These are phyloP conservation scores for Bimuria novae-zelandiae DNA, from an alignment of 2,329 filamentous ascomycete species.

Conservation along the genomic window DNA sequence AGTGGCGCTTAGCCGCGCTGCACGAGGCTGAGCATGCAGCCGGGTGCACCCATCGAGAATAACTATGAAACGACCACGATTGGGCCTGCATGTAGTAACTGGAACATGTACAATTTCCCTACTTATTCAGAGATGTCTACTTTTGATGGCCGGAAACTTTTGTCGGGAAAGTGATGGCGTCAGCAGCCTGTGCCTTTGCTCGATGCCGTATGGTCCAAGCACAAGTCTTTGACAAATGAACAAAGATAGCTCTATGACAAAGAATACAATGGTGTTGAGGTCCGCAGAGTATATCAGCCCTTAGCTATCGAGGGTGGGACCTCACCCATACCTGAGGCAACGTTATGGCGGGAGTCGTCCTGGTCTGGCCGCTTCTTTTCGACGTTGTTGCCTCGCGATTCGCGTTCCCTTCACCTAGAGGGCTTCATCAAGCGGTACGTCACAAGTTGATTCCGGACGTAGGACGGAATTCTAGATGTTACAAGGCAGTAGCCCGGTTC, in stretches of 20 bases:
- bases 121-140: background rate
- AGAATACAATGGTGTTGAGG: background rate
- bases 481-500: too few species aligned
- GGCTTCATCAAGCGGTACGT: too few species aligned
- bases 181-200: background rate
- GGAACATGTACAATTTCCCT: background rate
- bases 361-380: too few species aligned
- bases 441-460: too few species aligned
- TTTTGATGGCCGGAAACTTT: background rate
- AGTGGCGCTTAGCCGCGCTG: constrained; percentile 11
- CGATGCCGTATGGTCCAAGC: background rate
- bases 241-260: background rate
- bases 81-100: background rate
- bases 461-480: too few species aligned
- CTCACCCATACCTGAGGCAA: too few species aligned
- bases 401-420: too few species aligned
- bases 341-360: too few species aligned
- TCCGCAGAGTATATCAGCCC: background rate
- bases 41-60: background rate
- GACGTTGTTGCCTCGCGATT: too few species aligned
- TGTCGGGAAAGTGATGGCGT: background rate
- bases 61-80: constrained; percentile 7
- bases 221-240: background rate
- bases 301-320: background rate
- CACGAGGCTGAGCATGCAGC: constrained; percentile 11